A percentile compares a stretch with the other conserved stretches of the same genome.
Evolutionary conservation across 768 basidiomycete genomes (phyloP).

Genomic region (Macrolepiota fuliginosa): DNA sequence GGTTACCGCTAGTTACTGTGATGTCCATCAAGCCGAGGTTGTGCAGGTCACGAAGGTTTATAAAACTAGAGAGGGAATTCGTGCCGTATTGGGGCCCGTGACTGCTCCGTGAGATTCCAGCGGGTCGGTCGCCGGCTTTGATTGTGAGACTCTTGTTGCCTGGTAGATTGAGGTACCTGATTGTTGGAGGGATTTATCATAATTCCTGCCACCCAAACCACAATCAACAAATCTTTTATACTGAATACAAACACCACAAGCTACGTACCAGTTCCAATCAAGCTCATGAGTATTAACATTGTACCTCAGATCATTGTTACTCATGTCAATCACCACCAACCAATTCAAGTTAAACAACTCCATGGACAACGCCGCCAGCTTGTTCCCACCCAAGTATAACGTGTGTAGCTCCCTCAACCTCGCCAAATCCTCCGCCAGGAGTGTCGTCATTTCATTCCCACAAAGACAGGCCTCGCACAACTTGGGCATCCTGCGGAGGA

Average conservation of each 20-base stretch:
- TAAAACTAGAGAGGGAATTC: constrained; percentile 75
- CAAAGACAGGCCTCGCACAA: constrained; percentile 90
- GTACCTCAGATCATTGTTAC: constrained; percentile 91
- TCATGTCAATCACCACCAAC: constrained; percentile 83
- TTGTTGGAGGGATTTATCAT: constrained; percentile 86
- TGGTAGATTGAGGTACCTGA: constrained; percentile 96
- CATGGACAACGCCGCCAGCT: constrained; percentile 86
- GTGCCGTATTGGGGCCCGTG: constrained; percentile 28
- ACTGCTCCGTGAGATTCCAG: constrained; percentile 45
- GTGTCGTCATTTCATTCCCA: constrained; percentile 86
- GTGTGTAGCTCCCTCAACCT: constrained; percentile 63
- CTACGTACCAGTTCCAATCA: constrained; percentile 95
- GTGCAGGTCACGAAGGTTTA: constrained; percentile 72
- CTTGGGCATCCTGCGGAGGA: constrained; percentile 67
- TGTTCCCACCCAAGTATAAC: constrained; percentile 91
- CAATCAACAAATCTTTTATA: background rate
- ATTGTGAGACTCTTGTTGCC: constrained; percentile 97
- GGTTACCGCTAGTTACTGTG: constrained; percentile 66
- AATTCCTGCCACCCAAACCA: constrained; percentile 64
- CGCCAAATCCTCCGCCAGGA: constrained; percentile 87
- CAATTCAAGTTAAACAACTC: constrained; percentile 83
- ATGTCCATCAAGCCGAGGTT: constrained; percentile 98
- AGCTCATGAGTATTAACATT: constrained; percentile 98
- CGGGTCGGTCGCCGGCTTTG: constrained; percentile 38
- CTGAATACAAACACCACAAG: background rate